Evolutionary conservation across 1,139 yeast species (phyloP).

Genomic region (Yamadazyma atmosphaerica): DNA sequence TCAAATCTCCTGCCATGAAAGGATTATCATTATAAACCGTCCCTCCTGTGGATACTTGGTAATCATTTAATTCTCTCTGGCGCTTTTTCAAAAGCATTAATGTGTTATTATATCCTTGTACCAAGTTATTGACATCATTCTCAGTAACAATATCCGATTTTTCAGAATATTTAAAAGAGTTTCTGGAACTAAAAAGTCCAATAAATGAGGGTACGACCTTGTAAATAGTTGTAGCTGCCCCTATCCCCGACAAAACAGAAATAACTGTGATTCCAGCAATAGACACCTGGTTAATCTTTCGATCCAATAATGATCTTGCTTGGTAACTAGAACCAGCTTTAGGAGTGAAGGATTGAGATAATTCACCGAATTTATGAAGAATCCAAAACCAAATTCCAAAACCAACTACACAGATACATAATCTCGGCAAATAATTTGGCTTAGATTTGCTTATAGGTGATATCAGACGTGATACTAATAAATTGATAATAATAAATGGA

Average conservation of each 20-base stretch:
- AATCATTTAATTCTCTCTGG: slow-evolving; percentile 27
- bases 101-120: slow-evolving; percentile 43
- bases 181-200: not conserved
- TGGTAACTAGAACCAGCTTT: slow-evolving; percentile 14
- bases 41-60: slow-evolving; percentile 25
- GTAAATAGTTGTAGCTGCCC: slow-evolving; percentile 68
- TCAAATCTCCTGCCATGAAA: slow-evolving; percentile 9
- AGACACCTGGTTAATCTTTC: slow-evolving; percentile 59
- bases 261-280: slow-evolving; percentile 71
- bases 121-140: slow-evolving; percentile 28
- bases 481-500: slow-evolving; percentile 35
- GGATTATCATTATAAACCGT: slow-evolving; percentile 24
- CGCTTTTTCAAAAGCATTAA: slow-evolving; percentile 34
- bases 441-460: slow-evolving; percentile 17
- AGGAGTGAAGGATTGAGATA: slow-evolving; percentile 31
- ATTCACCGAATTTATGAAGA: slow-evolving; percentile 37
- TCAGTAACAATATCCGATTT: slow-evolving; percentile 15
- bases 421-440: slow-evolving; percentile 5
- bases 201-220: slow-evolving; percentile 4
- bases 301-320: slow-evolving; percentile 32
- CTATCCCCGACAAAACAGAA: slow-evolving; percentile 72
- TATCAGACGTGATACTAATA: slow-evolving; percentile 30
- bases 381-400: slow-evolving; percentile 33
- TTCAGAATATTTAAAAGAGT: not conserved
- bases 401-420: slow-evolving; percentile 11